These are phyloP conservation scores for Xylaria acuta DNA, from an alignment of 495 filamentous ascomycete genomes.

Conservation along the genomic window DNA sequence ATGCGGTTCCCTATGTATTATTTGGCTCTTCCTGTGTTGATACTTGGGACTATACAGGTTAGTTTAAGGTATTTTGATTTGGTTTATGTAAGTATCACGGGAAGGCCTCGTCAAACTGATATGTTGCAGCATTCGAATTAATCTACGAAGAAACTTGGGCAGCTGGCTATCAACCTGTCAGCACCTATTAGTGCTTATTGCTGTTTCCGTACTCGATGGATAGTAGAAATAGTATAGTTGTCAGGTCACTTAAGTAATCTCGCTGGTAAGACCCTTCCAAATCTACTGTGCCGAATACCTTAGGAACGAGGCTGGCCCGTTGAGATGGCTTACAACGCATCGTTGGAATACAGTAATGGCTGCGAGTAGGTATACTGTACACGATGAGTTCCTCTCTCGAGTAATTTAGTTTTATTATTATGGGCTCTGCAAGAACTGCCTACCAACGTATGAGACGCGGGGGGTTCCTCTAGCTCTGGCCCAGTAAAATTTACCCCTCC, in stretches of 20 bases:
- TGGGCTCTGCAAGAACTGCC: too few species aligned
- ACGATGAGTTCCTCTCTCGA: too few species aligned
- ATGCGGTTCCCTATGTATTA: background rate
- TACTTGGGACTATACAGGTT: background rate
- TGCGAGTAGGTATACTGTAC: too few species aligned
- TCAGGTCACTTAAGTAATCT: background rate
- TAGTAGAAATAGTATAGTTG: background rate
- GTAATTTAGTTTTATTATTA: too few species aligned
- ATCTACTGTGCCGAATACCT: background rate
- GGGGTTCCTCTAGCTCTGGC: background rate
- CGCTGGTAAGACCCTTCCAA: background rate
- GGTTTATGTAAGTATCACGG: background rate
- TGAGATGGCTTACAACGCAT: background rate
- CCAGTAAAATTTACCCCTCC: constrained; percentile 3
- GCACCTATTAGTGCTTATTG: constrained; percentile 22
- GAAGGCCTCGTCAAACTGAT: background rate
- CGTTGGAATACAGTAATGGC: too few species aligned
- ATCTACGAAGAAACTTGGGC: background rate
- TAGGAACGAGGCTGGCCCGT: background rate
- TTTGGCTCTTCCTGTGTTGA: background rate
- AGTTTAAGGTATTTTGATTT: background rate
- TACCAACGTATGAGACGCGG: too few species aligned
- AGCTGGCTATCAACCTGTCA: background rate
- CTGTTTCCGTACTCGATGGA: background rate
- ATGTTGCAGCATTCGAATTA: background rate